These are phyloP conservation scores for Acidomyces sp. DNA, from an alignment of 495 filamentous ascomycete genomes.

Conservation along the genomic window DNA sequence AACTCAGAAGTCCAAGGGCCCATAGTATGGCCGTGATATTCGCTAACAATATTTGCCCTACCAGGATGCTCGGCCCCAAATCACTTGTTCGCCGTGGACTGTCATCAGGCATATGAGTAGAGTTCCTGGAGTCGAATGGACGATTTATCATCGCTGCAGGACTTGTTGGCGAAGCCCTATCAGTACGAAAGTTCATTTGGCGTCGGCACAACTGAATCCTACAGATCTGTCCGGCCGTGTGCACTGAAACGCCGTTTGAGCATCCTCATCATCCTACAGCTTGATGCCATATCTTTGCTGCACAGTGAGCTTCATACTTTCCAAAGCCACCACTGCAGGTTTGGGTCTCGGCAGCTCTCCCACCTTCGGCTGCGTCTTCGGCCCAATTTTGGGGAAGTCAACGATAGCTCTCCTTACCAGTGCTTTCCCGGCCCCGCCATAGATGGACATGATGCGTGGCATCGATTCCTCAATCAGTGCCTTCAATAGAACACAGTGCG, in stretches of 20 bases:
- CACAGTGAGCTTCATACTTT: conserved; percentile 4
- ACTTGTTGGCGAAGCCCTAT: too few relatives aligned
- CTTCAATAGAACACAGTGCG: conserved; percentile 66
- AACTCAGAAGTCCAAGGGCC: too few relatives aligned
- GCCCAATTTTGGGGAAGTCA: conserved; percentile 48
- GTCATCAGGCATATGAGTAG: too few relatives aligned
- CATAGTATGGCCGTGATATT: too few relatives aligned
- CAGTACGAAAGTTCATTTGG: too few relatives aligned
- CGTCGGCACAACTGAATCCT: too few relatives aligned
- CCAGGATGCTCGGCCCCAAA: too few relatives aligned
- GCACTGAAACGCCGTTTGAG: not conserved
- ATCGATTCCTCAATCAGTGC: conserved; percentile 61
- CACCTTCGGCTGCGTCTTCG: conserved; percentile 24
- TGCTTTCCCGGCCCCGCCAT: conserved; percentile 54
- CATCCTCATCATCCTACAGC: conserved; percentile 2
- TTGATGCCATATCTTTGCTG: conserved; percentile 1
- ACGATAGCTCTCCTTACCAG: conserved; percentile 52
- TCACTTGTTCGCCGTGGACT: too few relatives aligned
- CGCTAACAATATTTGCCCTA: too few relatives aligned
- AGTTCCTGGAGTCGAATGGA: too few relatives aligned
- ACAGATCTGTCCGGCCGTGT: too few relatives aligned
- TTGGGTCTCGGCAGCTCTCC: conserved; percentile 1
- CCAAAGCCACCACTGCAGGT: conserved; percentile 10
- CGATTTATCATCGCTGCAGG: too few relatives aligned
- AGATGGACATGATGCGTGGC: conserved; percentile 59